phyloP scores from a whole-genome alignment of 176 grass and related monocot species.

The Aegilops umbellulata region DNA sequence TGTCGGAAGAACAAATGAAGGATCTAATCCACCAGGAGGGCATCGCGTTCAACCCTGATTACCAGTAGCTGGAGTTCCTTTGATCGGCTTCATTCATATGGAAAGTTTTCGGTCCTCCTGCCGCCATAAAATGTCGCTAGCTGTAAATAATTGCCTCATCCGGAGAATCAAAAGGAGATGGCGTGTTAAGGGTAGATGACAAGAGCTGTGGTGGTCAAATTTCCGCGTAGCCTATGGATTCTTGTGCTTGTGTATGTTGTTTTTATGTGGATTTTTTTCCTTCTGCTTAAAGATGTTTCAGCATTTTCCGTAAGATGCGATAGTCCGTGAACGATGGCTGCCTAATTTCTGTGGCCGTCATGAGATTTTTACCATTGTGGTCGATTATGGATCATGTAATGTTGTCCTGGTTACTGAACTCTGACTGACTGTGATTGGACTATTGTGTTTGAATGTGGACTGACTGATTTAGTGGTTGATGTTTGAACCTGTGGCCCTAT shows the following conservation, averaged over 20 bases:
- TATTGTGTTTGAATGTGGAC: too few species aligned
- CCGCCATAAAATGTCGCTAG: conserved; percentile 16
- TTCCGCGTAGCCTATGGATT: conserved; percentile 31
- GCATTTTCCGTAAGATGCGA: conserved; percentile 36
- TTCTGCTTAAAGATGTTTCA: background rate
- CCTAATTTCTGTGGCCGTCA: conserved; percentile 40
- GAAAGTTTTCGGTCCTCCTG: conserved; percentile 14
- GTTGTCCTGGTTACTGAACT: background rate
- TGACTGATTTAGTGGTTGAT: too few species aligned
- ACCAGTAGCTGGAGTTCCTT: conserved; percentile 47
- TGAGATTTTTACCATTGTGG: conserved; percentile 35
- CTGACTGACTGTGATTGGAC: too few species aligned
- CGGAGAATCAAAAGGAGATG: conserved; percentile 30
- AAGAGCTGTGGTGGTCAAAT: conserved; percentile 29
- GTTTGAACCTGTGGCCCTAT: too few species aligned
- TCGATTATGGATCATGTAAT: conserved; percentile 20
- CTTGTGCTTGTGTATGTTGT: conserved; percentile 37
- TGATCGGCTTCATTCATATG: conserved; percentile 33
- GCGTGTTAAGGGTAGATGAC: conserved; percentile 39
- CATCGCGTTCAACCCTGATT: conserved; percentile 84
- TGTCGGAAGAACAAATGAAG: conserved; percentile 99
- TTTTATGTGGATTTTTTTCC: conserved; percentile 4
- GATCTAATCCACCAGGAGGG: conserved; percentile 91
- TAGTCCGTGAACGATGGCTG: conserved; percentile 49
- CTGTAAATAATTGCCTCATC: conserved; percentile 62